phyloP scores from a whole-genome alignment of 2,329 filamentous ascomycete species.

The Tympanopsis confertula region DNA sequence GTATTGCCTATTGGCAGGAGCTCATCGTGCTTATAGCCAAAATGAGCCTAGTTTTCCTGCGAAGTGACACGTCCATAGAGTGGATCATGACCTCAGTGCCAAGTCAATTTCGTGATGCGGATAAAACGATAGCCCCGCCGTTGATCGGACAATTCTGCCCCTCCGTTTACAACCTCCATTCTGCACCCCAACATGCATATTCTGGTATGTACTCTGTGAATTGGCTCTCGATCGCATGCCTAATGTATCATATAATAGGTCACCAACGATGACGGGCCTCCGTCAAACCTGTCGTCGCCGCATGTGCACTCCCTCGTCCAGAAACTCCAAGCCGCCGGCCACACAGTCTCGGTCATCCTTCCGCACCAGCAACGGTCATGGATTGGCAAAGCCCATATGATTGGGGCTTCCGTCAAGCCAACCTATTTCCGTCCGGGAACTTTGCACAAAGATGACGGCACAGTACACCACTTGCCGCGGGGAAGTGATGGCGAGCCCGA shows the following conservation, averaged over 20 bases:
- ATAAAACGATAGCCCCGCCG: too few species aligned
- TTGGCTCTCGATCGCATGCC: neutral
- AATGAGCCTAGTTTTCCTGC: too few species aligned
- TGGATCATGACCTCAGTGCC: too few species aligned
- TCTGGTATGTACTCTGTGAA: neutral
- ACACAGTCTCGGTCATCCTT: slow-evolving; percentile 57
- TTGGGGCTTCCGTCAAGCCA: slow-evolving; percentile 51
- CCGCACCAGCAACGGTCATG: slow-evolving; percentile 61
- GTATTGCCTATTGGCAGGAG: too few species aligned
- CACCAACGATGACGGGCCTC: slow-evolving; percentile 44
- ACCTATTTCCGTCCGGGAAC: slow-evolving; percentile 41
- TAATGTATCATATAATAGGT: slow-evolving; percentile 10
- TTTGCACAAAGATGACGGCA: slow-evolving; percentile 25
- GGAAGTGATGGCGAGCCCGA: slow-evolving; percentile 15
- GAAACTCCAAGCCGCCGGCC: slow-evolving; percentile 41
- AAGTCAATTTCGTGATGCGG: too few species aligned
- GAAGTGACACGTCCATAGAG: too few species aligned
- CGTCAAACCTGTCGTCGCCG: slow-evolving; percentile 42
- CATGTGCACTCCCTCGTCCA: slow-evolving; percentile 43
- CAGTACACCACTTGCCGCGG: slow-evolving; percentile 31
- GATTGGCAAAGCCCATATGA: slow-evolving; percentile 67
- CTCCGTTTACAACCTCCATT: neutral
- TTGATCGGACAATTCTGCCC: neutral
- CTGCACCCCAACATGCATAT: neutral
- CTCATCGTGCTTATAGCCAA: too few species aligned